Conservation (phyloP, 2,329 filamentous ascomycete genomes). For the Penicillium sp. region DNA sequence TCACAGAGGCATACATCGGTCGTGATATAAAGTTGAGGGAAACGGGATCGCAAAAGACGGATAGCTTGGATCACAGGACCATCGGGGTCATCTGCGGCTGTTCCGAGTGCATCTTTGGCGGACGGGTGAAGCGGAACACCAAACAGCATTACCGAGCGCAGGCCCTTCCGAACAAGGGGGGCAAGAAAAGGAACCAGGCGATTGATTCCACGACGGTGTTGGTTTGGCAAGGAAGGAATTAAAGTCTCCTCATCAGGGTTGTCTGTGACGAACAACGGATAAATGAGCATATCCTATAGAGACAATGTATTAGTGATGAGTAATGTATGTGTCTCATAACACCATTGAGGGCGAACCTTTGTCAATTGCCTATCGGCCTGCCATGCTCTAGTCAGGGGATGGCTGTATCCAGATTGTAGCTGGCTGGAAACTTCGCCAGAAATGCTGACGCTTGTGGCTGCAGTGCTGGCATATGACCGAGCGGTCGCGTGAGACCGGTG, state of each 20-base stretch:
- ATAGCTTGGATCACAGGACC: constrained; percentile 90
- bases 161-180: constrained; percentile 82
- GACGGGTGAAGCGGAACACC: constrained; percentile 80
- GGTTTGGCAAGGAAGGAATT: constrained; percentile 87
- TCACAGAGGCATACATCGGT: constrained; percentile 97
- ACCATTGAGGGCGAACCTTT: constrained; percentile 57
- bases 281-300: constrained; percentile 90
- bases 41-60: constrained; percentile 75
- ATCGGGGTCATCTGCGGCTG: constrained; percentile 84
- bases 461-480: constrained; percentile 47
- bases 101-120: constrained; percentile 87
- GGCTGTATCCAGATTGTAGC: constrained; percentile 77
- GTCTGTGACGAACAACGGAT: constrained; percentile 94
- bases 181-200: constrained; percentile 79
- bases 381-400: constrained; percentile 76
- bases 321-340: not conserved
- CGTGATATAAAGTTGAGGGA: constrained; percentile 87
- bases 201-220: constrained; percentile 84
- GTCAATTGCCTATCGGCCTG: constrained; percentile 81
- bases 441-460: constrained; percentile 52
- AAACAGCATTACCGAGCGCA: constrained; percentile 91
- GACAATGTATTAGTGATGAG: not conserved
- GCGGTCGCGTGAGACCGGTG: constrained; percentile 40
- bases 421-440: constrained; percentile 73
- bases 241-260: constrained; percentile 86